Conservation (phyloP, 768 basidiomycete species). For the Suillus subluteus region DNA sequence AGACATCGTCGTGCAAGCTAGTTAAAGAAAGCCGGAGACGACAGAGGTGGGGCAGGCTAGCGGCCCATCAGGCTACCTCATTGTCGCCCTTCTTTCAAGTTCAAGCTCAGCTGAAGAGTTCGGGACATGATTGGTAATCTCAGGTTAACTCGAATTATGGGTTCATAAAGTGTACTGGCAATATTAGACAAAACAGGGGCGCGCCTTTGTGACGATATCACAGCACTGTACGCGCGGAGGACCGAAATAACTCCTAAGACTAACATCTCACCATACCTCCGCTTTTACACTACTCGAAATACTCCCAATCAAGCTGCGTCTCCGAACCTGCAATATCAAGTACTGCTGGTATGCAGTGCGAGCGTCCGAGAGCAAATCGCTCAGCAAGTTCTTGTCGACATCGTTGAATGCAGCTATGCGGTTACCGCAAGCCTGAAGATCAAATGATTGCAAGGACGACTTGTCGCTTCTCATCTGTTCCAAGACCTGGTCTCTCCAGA, state of each 20-base stretch:
- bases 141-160: too few relatives aligned
- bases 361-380: neutral
- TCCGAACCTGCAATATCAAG: neutral
- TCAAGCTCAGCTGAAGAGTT: too few relatives aligned
- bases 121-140: too few relatives aligned
- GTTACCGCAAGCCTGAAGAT: neutral
- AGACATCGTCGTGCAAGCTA: too few relatives aligned
- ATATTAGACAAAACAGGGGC: too few relatives aligned
- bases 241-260: neutral
- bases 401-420: neutral
- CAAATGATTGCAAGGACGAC: neutral
- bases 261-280: neutral
- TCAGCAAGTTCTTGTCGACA: neutral
- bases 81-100: too few relatives aligned
- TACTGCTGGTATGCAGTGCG: neutral
- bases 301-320: neutral
- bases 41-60: too few relatives aligned
- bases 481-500: conserved; percentile 10
- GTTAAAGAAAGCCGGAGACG: too few relatives aligned
- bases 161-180: too few relatives aligned
- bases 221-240: neutral
- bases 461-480: conserved; percentile 2
- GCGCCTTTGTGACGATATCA: neutral
- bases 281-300: neutral
- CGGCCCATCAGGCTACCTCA: too few relatives aligned